Base-by-base conservation (phyloP, 2,329 filamentous ascomycete genomes). In the Fusarium vanettenii region DNA sequence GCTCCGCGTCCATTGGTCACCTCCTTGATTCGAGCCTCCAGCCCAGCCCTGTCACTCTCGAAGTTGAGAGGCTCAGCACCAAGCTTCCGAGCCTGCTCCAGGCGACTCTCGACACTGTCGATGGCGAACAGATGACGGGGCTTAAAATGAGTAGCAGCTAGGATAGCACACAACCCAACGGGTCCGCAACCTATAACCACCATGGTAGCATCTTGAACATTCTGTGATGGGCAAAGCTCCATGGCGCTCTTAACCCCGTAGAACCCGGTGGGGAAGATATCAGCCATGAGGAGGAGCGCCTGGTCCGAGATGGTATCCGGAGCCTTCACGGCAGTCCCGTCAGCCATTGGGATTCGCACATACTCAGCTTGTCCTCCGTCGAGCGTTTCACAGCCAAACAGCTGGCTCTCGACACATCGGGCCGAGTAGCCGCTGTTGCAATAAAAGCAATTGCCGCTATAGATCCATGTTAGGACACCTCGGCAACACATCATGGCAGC, bases 21-120 rank as follows among this genome's bases (percentile, higher is more conserved):
- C 76, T 94, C 92, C 79, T 91, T 91, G 63, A 98, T 91, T 63
- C 92, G 89, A 76, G 89, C 87, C 65, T 91, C 84, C 81, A 97
- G 87, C 4, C 88, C 90, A 43, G 92, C 90, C 57, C 87, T 88
- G 70, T 94, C 90, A 3, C 86, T 90, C 79, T 89, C 84, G 82
- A 96, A 96, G 81, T 97, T 95, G 83, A 95, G 91, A 1, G 94
- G 92, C 82, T 96, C 94, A 3, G 94, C 95, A 4, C 95, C 95
- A 1, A 98, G 86, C 3, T 86, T 87, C 80, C 87, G 89, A 27
- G 95, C 95, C 48, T 94, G 86, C 62, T 93, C 91, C 48, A 98
- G 87, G 66, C 95, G 89, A 70, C 91, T 92, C 4, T 92, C 90
- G 9, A 97, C 90, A 10, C 92, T 92, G 83, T 97, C 95, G 59